phyloP scores from a whole-genome alignment of 305 asterid genomes.

The Rubia peregrina region DNA sequence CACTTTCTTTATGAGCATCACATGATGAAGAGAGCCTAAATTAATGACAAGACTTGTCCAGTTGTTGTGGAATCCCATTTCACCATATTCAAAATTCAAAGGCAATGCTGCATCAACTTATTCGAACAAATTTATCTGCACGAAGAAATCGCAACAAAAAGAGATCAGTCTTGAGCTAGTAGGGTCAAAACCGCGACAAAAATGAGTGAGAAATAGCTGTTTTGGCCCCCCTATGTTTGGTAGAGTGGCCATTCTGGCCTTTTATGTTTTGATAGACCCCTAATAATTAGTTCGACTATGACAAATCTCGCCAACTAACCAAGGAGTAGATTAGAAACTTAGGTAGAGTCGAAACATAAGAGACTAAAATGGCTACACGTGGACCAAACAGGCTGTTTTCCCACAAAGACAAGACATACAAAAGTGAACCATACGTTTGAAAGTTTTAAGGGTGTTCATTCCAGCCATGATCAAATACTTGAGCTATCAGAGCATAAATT shows the following conservation, averaged over 20 bases:
- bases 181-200: not conserved
- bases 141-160: not conserved
- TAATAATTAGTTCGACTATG: too few relatives aligned
- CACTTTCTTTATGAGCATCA: conserved; percentile 2
- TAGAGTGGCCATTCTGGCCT: too few relatives aligned
- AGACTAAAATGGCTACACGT: not conserved
- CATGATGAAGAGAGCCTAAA: conserved; percentile 2
- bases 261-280: too few relatives aligned
- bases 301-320: not conserved
- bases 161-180: not conserved
- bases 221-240: too few relatives aligned
- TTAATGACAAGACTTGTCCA: not conserved
- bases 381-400: not conserved
- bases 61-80: conserved; percentile 1
- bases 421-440: not conserved
- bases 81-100: not conserved
- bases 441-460: not conserved
- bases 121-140: not conserved
- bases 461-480: not conserved
- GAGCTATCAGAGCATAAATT: not conserved
- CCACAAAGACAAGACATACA: not conserved
- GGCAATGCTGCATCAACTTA: conserved; percentile 8
- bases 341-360: not conserved
- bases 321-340: not conserved
- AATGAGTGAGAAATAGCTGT: not conserved